phyloP scores from a whole-genome alignment of 768 basidiomycete species.

The Coprinopsis sp. region DNA sequence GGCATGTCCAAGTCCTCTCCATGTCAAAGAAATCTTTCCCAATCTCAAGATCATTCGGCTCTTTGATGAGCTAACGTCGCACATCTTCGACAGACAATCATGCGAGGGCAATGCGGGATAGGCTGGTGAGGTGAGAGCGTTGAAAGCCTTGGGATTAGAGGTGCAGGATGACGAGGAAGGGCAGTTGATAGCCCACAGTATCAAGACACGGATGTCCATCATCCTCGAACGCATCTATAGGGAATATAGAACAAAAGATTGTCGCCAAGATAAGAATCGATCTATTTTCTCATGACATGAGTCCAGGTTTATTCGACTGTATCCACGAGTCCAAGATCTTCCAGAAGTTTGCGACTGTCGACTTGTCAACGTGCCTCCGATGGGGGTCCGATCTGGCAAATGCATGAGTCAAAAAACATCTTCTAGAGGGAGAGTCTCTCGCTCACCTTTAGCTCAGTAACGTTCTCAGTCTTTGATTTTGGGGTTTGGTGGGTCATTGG shows the following conservation, averaged over 20 bases:
- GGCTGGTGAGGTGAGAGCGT: not conserved
- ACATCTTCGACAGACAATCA: not conserved
- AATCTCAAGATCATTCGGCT: slow-evolving; percentile 1
- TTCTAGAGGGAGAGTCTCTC: not conserved
- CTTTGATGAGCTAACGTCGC: not conserved
- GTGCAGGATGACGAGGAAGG: too few relatives aligned
- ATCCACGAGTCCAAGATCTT: slow-evolving; percentile 87
- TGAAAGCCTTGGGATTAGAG: not conserved
- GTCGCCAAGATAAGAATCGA: not conserved
- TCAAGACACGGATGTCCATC: too few relatives aligned
- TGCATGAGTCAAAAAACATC: not conserved
- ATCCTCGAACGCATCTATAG: too few relatives aligned
- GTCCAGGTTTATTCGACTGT: slow-evolving; percentile 69
- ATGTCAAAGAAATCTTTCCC: not conserved
- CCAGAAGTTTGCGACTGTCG: slow-evolving; percentile 95
- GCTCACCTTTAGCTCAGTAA: slow-evolving; percentile 84
- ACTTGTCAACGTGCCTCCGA: slow-evolving; percentile 90
- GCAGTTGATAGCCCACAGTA: too few relatives aligned
- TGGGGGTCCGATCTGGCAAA: slow-evolving; percentile 77
- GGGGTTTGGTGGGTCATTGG: slow-evolving; percentile 83
- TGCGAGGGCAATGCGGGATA: not conserved
- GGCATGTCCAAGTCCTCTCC: not conserved
- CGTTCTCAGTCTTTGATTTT: slow-evolving; percentile 97
- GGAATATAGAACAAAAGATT: slow-evolving; percentile 15
- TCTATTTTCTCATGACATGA: slow-evolving; percentile 35